Conservation (phyloP, 2,329 filamentous ascomycete species). For the Colletotrichum sp. region DNA sequence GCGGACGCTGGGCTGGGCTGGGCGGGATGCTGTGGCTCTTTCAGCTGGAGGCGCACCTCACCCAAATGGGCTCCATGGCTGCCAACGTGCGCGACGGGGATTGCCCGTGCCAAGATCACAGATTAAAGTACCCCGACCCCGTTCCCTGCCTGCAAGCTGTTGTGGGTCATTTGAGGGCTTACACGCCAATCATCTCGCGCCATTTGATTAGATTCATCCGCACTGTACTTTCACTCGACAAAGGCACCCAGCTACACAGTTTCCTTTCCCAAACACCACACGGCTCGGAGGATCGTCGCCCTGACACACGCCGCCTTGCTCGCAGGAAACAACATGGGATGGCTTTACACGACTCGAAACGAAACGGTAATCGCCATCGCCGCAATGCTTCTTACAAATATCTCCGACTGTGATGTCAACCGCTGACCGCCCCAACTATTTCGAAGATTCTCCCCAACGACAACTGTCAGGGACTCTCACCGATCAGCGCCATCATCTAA, state of each 20-base stretch:
- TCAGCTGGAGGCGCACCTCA: neutral
- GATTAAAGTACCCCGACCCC: constrained; percentile 3
- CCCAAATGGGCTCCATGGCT: neutral
- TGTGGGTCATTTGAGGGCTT: neutral
- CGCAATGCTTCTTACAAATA: neutral
- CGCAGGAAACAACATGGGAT: neutral
- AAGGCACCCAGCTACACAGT: neutral
- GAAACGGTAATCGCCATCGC: neutral
- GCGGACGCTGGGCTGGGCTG: neutral
- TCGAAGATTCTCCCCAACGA: neutral
- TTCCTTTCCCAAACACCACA: neutral
- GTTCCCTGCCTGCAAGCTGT: neutral
- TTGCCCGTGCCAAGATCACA: neutral
- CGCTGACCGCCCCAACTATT: neutral
- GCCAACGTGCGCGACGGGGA: neutral
- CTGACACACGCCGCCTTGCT: neutral
- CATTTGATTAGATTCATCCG: neutral
- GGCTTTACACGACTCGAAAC: constrained; percentile 11
- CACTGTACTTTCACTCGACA: rapidly evolving
- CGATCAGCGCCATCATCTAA: neutral
- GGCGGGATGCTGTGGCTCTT: neutral
- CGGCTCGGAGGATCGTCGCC: neutral
- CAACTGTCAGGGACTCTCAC: neutral
- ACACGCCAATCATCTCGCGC: neutral
- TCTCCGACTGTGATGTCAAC: neutral